Percentiles rank a stretch among this genome's conserved stretches.
These are phyloP conservation scores for Hypoxylon fuscum DNA, from an alignment of 495 filamentous ascomycete genomes.

Conservation along the genomic window DNA sequence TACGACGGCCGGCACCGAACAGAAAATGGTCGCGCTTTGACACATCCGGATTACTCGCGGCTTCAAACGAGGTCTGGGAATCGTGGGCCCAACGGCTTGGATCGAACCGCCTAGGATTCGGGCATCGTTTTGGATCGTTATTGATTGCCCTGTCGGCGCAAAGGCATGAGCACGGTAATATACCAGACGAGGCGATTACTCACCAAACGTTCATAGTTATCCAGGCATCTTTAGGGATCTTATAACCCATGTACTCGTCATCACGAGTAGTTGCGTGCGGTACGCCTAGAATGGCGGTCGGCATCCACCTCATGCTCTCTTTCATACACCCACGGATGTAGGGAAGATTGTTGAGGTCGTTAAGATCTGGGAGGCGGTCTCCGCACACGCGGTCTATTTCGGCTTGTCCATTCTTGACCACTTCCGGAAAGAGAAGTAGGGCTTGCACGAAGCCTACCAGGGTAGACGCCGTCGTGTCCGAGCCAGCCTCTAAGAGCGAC, in stretches of 20 bases:
- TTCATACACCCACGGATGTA: constrained; percentile 60
- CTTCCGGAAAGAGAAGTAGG: constrained; percentile 61
- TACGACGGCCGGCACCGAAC: constrained; percentile 65
- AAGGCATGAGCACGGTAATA: constrained; percentile 4
- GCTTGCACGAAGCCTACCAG: constrained; percentile 69
- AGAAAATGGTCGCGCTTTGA: constrained; percentile 47
- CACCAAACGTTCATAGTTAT: constrained; percentile 50
- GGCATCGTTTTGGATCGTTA: constrained; percentile 50
- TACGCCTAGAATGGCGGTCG: constrained; percentile 61
- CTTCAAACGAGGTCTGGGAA: constrained; percentile 34
- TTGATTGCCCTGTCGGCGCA: constrained; percentile 49
- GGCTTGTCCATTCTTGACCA: constrained; percentile 59
- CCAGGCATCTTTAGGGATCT: constrained; percentile 48
- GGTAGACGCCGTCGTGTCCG: constrained; percentile 62
- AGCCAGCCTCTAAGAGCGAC: constrained; percentile 65
- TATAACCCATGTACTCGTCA: constrained; percentile 52
- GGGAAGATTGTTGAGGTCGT: constrained; percentile 57
- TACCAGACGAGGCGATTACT: constrained; percentile 8
- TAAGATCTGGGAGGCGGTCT: constrained; percentile 58
- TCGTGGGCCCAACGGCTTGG: constrained; percentile 56
- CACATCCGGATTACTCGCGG: constrained; percentile 50
- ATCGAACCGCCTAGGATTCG: constrained; percentile 57
- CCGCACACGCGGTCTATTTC: constrained; percentile 64
- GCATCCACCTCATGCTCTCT: constrained; percentile 65
- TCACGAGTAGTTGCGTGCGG: constrained; percentile 61